phyloP scores from a whole-genome alignment of 257 asterid species.

The Euphrasia confusa region DNA sequence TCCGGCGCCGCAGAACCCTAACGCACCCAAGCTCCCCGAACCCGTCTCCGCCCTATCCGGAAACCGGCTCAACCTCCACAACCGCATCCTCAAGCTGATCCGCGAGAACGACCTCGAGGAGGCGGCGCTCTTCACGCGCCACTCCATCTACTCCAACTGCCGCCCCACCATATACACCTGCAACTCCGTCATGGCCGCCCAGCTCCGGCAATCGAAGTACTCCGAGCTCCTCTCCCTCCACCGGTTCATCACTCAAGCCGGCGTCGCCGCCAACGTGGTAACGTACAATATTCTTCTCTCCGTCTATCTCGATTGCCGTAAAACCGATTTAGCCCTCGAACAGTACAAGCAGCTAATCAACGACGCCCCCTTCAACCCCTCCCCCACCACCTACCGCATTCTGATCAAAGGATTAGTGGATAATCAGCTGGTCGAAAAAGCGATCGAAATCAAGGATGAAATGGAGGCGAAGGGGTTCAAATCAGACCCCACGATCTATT shows the following conservation, averaged over 20 bases:
- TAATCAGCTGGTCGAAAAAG: slow-evolving; percentile 54
- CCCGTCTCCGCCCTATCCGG: slow-evolving; percentile 69
- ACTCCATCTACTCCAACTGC: slow-evolving; percentile 85
- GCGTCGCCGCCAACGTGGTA: slow-evolving; percentile 57
- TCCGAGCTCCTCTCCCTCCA: slow-evolving; percentile 81
- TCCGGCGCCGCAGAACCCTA: slow-evolving; percentile 52
- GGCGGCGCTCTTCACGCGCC: slow-evolving; percentile 89
- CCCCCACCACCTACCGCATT: slow-evolving; percentile 68
- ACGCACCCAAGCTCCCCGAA: slow-evolving; percentile 86
- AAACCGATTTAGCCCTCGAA: slow-evolving; percentile 76
- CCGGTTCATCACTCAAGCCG: slow-evolving; percentile 85
- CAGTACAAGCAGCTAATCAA: slow-evolving; percentile 70
- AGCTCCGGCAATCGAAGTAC: slow-evolving; percentile 69
- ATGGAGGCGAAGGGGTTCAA: slow-evolving; percentile 57
- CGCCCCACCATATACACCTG: slow-evolving; percentile 86
- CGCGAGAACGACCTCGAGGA: slow-evolving; percentile 92
- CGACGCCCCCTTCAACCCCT: slow-evolving; percentile 68
- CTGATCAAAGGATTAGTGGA: slow-evolving; percentile 72
- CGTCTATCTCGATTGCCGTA: slow-evolving; percentile 74
- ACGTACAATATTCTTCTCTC: slow-evolving; percentile 68
- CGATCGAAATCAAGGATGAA: slow-evolving; percentile 63
- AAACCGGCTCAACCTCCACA: slow-evolving; percentile 70
- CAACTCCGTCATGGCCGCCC: slow-evolving; percentile 83
- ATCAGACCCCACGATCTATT: slow-evolving; percentile 54
- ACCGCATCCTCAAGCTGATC: slow-evolving; percentile 64